Percentiles rank a stretch among this genome's conserved stretches.
Evolutionary conservation across 768 basidiomycete genomes (phyloP).

Genomic region (Termitomyces bulborhizus): DNA sequence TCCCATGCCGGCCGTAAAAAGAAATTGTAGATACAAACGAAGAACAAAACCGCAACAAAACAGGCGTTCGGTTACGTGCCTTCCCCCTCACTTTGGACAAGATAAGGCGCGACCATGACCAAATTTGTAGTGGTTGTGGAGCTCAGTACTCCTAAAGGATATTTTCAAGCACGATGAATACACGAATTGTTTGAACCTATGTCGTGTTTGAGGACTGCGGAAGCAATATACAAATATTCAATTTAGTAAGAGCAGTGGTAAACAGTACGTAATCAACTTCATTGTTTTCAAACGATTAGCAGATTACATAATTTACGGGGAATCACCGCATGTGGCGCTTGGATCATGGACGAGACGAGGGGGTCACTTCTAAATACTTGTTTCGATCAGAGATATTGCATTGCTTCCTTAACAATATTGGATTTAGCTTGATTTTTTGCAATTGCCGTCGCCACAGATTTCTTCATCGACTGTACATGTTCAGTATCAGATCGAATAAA

Average conservation of each 20-base stretch:
- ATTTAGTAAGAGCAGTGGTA: not conserved
- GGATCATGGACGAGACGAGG: too few relatives aligned
- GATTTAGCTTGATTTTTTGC: slow-evolving; percentile 4
- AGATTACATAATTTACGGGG: slow-evolving; percentile 8
- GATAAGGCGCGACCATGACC: slow-evolving; percentile 1
- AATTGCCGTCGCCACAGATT: slow-evolving; percentile 8
- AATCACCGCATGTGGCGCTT: slow-evolving; percentile 7
- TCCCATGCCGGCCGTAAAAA: not conserved
- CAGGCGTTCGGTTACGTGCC: not conserved
- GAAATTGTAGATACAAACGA: not conserved
- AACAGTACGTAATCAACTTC: slow-evolving; percentile 1
- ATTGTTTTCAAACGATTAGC: not conserved
- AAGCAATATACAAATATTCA: not conserved
- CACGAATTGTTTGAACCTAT: slow-evolving; percentile 6
- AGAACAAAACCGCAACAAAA: slow-evolving; percentile 1
- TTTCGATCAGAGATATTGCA: not conserved
- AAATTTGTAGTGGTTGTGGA: not conserved
- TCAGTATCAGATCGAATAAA: not conserved
- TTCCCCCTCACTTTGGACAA: not conserved
- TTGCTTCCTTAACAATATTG: slow-evolving; percentile 3
- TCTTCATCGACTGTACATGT: slow-evolving; percentile 8
- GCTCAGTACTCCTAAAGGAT: not conserved
- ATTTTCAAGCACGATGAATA: slow-evolving; percentile 1
- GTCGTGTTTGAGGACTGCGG: slow-evolving; percentile 6
- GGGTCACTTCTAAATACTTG: not conserved